Evolutionary conservation across 2,329 filamentous ascomycete species (phyloP), one percentile per base, ranked within the genome.

Genomic region (Fusarium fujikuroi): DNA sequence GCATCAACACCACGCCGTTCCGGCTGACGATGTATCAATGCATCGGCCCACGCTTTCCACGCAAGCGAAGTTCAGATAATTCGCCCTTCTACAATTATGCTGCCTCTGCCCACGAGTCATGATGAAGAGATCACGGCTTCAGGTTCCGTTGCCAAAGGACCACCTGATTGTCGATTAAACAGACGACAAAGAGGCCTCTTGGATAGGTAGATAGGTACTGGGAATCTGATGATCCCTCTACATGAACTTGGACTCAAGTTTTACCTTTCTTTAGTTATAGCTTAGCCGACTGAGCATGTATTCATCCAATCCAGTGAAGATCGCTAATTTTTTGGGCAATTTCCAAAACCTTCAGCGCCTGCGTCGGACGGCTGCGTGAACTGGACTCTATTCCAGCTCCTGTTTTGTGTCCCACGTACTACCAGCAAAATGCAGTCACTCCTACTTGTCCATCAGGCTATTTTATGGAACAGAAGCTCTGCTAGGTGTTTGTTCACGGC

Each of bases 61-160:
- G 7, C 28, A 28, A 8, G 28, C 28, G 28, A 28, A 28, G 7
- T 7, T 6, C 25, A 28, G 25, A 28, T 28, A 28, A 28, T 28
- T 7, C 28, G 28, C 28, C 7, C 15, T 32, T n/a, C 28, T 0
- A 49, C 4, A 9, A 50, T 10, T 5, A 16, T 34, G 15, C 8
- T 7, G 0, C 2, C 5, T 23, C 34, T 5, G 2, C 3, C 9
- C 4, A 1, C 19, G 23, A 0, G 1, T 34, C 5, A 8, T 5
- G 8, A 15, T 15, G 0, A 8, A 15, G 1, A 25, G 18, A 3
- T 11, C 18, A 21, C 6, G 4, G 21, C 4, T 1, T 19, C 19
- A 2, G 8, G 2, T 14, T 50, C 11, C 16, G 11, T 7, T 9
- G 11, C 8, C 2, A 7, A 10, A 23, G 12, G 18, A 5, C 8